Percentiles rank a stretch among this genome's conserved stretches.
These are phyloP conservation scores for Lathyrus sativus DNA, from an alignment of 306 rosid species.

Conservation along the genomic window DNA sequence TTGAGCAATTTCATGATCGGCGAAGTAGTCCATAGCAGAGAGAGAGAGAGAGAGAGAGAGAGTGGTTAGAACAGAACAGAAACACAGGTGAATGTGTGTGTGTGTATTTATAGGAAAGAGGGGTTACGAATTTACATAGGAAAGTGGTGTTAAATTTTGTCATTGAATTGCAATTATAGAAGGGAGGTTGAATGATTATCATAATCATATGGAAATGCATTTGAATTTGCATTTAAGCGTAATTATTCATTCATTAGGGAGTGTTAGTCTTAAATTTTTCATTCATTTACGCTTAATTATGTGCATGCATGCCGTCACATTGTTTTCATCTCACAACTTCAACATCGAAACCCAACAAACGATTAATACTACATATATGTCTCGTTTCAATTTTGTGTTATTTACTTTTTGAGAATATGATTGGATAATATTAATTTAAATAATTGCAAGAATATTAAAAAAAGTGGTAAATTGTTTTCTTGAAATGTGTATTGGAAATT, in stretches of 20 bases:
- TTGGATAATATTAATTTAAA: too few relatives aligned
- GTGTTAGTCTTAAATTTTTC: neutral
- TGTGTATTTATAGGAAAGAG: conserved; percentile 5
- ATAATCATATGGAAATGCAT: conserved; percentile 29
- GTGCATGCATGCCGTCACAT: too few relatives aligned
- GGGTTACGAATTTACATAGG: conserved; percentile 51
- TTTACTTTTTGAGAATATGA: too few relatives aligned
- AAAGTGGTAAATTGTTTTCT: too few relatives aligned
- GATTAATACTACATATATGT: too few relatives aligned
- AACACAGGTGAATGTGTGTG: neutral
- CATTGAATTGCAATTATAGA: conserved; percentile 36
- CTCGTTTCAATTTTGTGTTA: too few relatives aligned
- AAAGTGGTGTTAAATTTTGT: conserved; percentile 24
- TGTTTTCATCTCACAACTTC: too few relatives aligned
- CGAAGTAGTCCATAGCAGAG: neutral
- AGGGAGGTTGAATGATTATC: conserved; percentile 40
- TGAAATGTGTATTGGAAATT: too few relatives aligned
- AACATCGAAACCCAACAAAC: too few relatives aligned
- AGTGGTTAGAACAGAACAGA: neutral
- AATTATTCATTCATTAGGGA: conserved; percentile 11
- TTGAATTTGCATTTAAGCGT: conserved; percentile 24
- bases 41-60: conserved; percentile 1
- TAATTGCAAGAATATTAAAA: too few relatives aligned
- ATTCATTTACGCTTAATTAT: too few relatives aligned
- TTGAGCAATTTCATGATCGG: neutral